Evolutionary conservation across 805 yeast genomes (phyloP).

Genomic region (Saccharomycopsis sp.): DNA sequence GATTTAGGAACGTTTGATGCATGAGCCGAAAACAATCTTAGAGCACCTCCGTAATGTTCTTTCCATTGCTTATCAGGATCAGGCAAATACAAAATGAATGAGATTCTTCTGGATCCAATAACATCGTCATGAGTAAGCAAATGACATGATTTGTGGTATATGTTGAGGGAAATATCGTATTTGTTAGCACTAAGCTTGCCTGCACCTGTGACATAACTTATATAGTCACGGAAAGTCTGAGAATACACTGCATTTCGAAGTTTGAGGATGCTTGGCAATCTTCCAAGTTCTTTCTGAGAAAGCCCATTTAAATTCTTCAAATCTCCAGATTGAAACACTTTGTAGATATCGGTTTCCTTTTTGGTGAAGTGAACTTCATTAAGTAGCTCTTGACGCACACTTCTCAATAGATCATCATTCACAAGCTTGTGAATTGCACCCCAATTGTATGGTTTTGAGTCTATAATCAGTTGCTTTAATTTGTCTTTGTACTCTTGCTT

Average conservation of each 20-base stretch:
- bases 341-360: conserved; percentile 96
- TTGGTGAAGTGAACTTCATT: conserved; percentile 81
- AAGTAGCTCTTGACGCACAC: conserved; percentile 80
- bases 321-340: conserved; percentile 85
- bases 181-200: conserved; percentile 87
- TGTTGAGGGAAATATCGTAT: conserved; percentile 88
- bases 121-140: conserved; percentile 95
- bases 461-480: conserved; percentile 39
- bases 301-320: conserved; percentile 87
- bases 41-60: conserved; percentile 87
- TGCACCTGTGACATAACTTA: conserved; percentile 72
- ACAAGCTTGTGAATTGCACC: conserved; percentile 73
- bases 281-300: conserved; percentile 62
- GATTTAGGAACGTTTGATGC: conserved; percentile 86
- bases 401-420: conserved; percentile 67
- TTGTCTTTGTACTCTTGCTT: conserved; percentile 32
- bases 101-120: conserved; percentile 88
- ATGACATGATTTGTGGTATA: conserved; percentile 91
- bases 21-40: conserved; percentile 78
- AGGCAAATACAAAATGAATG: conserved; percentile 87
- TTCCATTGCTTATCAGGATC: conserved; percentile 90
- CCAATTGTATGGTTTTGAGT: conserved; percentile 81
- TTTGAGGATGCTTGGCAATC: conserved; percentile 69
- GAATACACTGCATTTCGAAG: conserved; percentile 86
- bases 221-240: conserved; percentile 70